phyloP scores from a whole-genome alignment of 2,329 filamentous ascomycete species.

The Aspergillus arachidicola region DNA sequence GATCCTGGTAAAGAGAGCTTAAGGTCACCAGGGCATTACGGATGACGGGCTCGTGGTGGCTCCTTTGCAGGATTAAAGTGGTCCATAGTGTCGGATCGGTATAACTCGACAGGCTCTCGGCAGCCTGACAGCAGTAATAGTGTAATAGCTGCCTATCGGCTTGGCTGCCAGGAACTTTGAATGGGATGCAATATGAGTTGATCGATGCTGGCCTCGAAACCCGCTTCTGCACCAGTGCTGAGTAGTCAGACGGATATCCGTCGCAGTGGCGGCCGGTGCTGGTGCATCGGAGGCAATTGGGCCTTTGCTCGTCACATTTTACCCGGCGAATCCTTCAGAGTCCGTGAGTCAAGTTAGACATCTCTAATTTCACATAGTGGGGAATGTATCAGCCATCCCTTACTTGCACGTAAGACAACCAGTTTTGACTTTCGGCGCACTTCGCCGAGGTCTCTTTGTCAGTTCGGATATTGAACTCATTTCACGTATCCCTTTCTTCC shows the following conservation, averaged over 20 bases:
- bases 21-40: constrained; percentile 25
- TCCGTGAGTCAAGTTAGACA: constrained; percentile 3
- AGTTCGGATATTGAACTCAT: not conserved
- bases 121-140: constrained; percentile 25
- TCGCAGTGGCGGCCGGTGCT: constrained; percentile 26
- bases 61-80: constrained; percentile 21
- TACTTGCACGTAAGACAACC: constrained; percentile 24
- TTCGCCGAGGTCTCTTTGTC: constrained; percentile 7
- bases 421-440: constrained; percentile 20
- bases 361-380: not conserved
- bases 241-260: constrained; percentile 17
- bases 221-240: not conserved
- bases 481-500: not conserved
- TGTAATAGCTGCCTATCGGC: constrained; percentile 27
- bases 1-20: constrained; percentile 23
- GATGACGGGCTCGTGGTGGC: constrained; percentile 25
- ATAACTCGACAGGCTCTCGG: constrained; percentile 19
- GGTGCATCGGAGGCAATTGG: constrained; percentile 26
- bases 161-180: constrained; percentile 28
- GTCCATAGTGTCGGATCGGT: constrained; percentile 25
- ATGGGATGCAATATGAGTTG: constrained; percentile 25
- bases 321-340: constrained; percentile 22
- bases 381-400: not conserved
- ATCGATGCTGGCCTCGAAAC: constrained; percentile 4
- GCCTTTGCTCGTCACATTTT: constrained; percentile 32